Base-by-base conservation (phyloP, 441 rosid species). In the Erysimum pusillum region DNA sequence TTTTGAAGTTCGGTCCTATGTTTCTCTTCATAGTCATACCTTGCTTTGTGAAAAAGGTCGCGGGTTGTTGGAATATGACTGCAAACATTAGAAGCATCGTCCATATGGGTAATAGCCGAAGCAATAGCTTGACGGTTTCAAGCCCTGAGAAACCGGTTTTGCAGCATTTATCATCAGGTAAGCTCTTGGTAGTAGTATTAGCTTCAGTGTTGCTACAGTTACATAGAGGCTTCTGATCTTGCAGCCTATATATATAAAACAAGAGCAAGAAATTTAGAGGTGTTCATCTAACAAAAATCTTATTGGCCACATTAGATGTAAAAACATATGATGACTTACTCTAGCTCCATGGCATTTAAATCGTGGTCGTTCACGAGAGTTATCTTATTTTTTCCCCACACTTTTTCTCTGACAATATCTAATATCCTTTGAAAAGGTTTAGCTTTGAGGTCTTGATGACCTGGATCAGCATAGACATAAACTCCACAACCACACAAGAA, bases 31-130 rank as follows among this genome's bases (percentile, higher is more conserved):
- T 95, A n/a, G 88, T 85, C 87, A 83, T 88, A 69, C 98, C 99
- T 79, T 95, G 99, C 75, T 92, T 95, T 7, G 97, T 92, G 60
- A 95, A 95, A 74, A 95, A 95, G 2, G 99, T 95, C 0, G 90
- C 85, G 0, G 98, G 99, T 67, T 86, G 99, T 48, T 90, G 94
- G 79, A 92, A 95, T 71, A 95, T 90, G 46, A 92, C 90, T 0
- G 99, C 97, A 71, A 92, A 95, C 87, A 86, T 87, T 2, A 95
- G 88, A 14, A 95, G 98, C 91, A 87, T 89, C 53, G 88, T 82
- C 99, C 99, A 95, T 48, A 95, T 90, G 5, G 99, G 99, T 67
- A 92, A 51, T 38, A 95, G 85, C 69, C 93, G 81, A 12, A 87
- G 66, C 11, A 92, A 69, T 45, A 84, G 74, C 78, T 79, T 89